Evolutionary conservation across 2,329 filamentous ascomycete species (phyloP), one percentile per base, ranked within the genome.

Genomic region (Beauveria australis): DNA sequence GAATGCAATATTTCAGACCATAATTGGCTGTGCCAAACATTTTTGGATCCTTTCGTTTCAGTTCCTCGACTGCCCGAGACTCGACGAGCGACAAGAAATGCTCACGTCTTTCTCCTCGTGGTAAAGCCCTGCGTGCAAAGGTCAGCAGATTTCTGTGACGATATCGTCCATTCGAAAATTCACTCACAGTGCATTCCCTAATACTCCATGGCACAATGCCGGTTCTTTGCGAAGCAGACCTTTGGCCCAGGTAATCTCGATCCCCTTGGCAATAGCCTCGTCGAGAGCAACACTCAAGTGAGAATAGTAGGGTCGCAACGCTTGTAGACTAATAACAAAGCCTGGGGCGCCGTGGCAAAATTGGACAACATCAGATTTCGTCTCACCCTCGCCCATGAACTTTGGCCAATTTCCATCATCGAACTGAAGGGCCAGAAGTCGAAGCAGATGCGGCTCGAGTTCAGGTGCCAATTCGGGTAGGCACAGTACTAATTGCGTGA

Each of bases 271-370:
- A 18, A 87, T 77, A 1, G 81, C 80, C 26, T 67, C 70, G 24
- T 83, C 79, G 60, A 88, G 85, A 51, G 77, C 77, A 0, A 76
- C 74, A 26, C 78, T 70, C 8, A 88, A 73, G 1, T 73, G 74
- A 0, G 83, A 80, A 62, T 87, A 88, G 68, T 81, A 76, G 8
- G 78, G 75, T 54, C 76, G 75, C 56, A 89, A 76, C 1, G 81
- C 80, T 5, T 79, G 66, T 9, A 89, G 75, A 6, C 83, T 85
- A 37, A 81, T 73, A 9, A 88, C 73, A 24, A 88, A 80, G 0
- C 86, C 87, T 2, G 86, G 82, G 0, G 83, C 84, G 3, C 87
- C 87, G 66, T 89, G 86, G 67, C 85, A 89, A 71, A 87, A 85
- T 67, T 89, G 85, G 7, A 89, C 79, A 7, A 85, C 73, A 47